Conservation (phyloP, 495 filamentous ascomycete species). For the Hypoxylon crocopeplum region DNA sequence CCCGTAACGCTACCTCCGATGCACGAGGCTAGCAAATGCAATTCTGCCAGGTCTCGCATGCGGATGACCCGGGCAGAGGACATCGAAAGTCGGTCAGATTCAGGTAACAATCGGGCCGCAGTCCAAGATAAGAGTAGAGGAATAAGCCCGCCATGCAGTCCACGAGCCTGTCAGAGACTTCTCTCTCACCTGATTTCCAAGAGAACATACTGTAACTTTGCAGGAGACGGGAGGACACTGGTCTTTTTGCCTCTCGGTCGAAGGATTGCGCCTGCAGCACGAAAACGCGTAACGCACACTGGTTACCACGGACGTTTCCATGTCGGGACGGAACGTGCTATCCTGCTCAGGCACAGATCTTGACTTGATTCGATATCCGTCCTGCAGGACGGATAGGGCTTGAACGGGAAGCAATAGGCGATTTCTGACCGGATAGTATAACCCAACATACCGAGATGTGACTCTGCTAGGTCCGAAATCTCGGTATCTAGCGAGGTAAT, state of each 20-base stretch:
- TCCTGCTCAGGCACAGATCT: slow-evolving; percentile 13
- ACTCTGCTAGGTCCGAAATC: slow-evolving; percentile 19
- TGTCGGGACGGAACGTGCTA: slow-evolving; percentile 24
- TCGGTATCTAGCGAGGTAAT: slow-evolving; percentile 14
- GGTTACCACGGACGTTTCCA: slow-evolving; percentile 23
- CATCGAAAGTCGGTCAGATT: slow-evolving; percentile 23
- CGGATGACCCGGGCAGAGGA: slow-evolving; percentile 14
- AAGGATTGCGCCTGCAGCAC: slow-evolving; percentile 21
- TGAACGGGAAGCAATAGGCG: slow-evolving; percentile 34
- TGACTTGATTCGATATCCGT: slow-evolving; percentile 20
- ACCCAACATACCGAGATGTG: slow-evolving; percentile 28
- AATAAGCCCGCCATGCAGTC: slow-evolving; percentile 15
- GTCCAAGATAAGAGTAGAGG: slow-evolving; percentile 20
- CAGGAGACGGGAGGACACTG: slow-evolving; percentile 1
- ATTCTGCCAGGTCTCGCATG: slow-evolving; percentile 4
- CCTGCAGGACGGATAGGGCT: slow-evolving; percentile 22
- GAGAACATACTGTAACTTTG: slow-evolving; percentile 1
- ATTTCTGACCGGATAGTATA: slow-evolving; percentile 19
- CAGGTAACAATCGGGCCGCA: slow-evolving; percentile 35
- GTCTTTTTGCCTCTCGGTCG: background rate
- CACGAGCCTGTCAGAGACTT: slow-evolving; percentile 1
- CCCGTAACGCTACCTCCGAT: slow-evolving; percentile 10
- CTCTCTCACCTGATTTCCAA: slow-evolving; percentile 1
- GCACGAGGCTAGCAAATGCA: slow-evolving; percentile 4
- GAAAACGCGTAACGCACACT: slow-evolving; percentile 11